These are phyloP conservation scores for Citeromyces matritensis DNA, from an alignment of 805 yeast genomes.

Conservation along the genomic window DNA sequence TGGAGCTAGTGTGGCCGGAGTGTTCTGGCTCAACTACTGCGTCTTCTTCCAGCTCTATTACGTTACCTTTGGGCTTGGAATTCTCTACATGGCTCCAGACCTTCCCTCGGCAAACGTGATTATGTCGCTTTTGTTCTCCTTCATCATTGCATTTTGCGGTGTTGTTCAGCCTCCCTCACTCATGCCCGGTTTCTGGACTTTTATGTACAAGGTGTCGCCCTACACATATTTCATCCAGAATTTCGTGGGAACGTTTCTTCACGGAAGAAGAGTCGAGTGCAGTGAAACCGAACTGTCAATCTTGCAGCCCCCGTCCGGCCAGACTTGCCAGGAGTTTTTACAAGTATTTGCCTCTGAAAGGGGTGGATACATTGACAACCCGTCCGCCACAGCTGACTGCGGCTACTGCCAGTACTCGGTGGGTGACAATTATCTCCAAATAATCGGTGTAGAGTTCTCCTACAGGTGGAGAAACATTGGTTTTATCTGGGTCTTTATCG, in stretches of 20 bases:
- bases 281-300: constrained; percentile 27
- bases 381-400: constrained; percentile 30
- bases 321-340: constrained; percentile 49
- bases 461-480: constrained; percentile 58
- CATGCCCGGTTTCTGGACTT: constrained; percentile 77
- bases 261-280: constrained; percentile 37
- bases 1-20: constrained; percentile 26
- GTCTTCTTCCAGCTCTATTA: constrained; percentile 28
- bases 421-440: constrained; percentile 31
- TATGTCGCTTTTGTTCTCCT: constrained; percentile 36
- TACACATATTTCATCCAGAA: constrained; percentile 51
- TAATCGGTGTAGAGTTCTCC: constrained; percentile 25
- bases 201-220: constrained; percentile 66
- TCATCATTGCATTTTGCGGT: constrained; percentile 55
- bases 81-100: constrained; percentile 45
- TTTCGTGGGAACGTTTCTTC: constrained; percentile 30
- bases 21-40: constrained; percentile 20
- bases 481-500: constrained; percentile 37
- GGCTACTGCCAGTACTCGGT: constrained; percentile 28
- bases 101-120: constrained; percentile 53
- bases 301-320: constrained; percentile 39
- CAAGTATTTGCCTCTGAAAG: constrained; percentile 19
- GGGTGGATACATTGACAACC: constrained; percentile 45
- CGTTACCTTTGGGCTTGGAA: constrained; percentile 35
- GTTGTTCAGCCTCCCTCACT: constrained; percentile 38